These are phyloP conservation scores for Chlorella sorokiniana DNA, from an alignment of 139 green algal genomes.

Conservation along the genomic window DNA sequence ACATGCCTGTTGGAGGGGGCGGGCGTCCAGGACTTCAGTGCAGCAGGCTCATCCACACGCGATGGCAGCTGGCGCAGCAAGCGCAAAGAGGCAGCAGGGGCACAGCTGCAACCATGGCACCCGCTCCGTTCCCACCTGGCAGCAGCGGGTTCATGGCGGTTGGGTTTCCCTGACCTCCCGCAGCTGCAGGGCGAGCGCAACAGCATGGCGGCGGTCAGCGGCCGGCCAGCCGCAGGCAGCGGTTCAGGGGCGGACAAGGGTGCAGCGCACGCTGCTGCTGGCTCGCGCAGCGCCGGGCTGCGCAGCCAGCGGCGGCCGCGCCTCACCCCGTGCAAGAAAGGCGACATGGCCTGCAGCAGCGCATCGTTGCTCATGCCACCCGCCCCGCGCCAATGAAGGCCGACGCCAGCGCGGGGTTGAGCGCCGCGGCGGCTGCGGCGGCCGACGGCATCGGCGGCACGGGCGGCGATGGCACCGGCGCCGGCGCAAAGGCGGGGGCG, in stretches of 20 bases:
- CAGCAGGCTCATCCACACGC: background rate
- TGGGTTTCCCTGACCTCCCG: background rate
- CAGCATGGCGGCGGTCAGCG: background rate
- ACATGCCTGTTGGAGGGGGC: background rate
- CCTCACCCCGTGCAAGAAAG: slow-evolving; percentile 5
- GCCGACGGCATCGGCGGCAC: background rate
- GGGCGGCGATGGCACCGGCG: background rate
- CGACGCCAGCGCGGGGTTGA: slow-evolving; percentile 15
- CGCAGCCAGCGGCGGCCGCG: background rate
- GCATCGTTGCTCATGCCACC: background rate
- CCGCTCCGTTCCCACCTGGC: no score
- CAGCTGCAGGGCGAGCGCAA: background rate
- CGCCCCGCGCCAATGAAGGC: slow-evolving; percentile 9
- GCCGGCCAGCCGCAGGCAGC: background rate
- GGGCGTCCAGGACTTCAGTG: background rate
- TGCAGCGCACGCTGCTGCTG: background rate
- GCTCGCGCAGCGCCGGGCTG: background rate
- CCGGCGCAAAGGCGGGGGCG: background rate
- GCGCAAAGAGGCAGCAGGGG: background rate
- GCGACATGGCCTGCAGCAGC: slow-evolving; percentile 19
- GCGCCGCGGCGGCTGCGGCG: background rate
- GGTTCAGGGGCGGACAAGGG: no score
- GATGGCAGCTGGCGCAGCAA: background rate
- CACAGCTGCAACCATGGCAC: background rate
- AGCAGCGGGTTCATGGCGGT: background rate